Conservation (phyloP, 2,329 filamentous ascomycete species). For the Cladosporium cucumerinum region DNA sequence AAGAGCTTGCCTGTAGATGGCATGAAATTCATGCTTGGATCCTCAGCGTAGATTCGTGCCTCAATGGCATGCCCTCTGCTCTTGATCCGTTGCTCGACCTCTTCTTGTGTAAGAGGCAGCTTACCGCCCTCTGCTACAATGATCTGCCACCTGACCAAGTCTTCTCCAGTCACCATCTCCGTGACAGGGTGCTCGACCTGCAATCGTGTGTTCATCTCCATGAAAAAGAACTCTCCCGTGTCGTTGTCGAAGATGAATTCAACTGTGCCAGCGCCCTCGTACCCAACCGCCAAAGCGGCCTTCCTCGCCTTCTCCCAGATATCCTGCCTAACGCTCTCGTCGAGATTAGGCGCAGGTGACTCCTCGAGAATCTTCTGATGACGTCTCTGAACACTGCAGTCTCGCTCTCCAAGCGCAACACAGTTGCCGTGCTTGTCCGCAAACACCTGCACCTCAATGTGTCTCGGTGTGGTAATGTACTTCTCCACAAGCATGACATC, state of each 20-base stretch:
- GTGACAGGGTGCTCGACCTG: conserved; percentile 98
- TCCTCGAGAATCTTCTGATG: conserved; percentile 67
- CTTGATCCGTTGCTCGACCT: conserved; percentile 67
- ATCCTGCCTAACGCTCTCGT: conserved; percentile 58
- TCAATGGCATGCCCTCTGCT: conserved; percentile 84
- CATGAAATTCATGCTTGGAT: conserved; percentile 85
- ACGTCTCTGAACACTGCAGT: conserved; percentile 63
- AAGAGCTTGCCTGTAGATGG: conserved; percentile 87
- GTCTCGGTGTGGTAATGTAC: conserved; percentile 63
- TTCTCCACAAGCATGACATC: conserved; percentile 67
- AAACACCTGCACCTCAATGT: conserved; percentile 67
- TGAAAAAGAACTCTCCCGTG: conserved; percentile 64
- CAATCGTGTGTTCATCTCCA: conserved; percentile 75
- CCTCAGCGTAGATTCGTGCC: conserved; percentile 94
- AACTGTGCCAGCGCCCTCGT: conserved; percentile 64
- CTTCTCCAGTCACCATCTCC: conserved; percentile 71
- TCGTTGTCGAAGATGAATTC: conserved; percentile 70
- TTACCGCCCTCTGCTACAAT: conserved; percentile 71
- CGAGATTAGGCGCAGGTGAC: conserved; percentile 61
- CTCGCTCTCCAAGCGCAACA: conserved; percentile 61
- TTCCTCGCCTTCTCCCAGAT: conserved; percentile 63
- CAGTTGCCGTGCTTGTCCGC: conserved; percentile 64
- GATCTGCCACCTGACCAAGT: conserved; percentile 94
- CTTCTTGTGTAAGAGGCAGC: conserved; percentile 62
- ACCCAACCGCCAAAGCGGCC: conserved; percentile 61